Percentiles rank a stretch among this genome's conserved stretches.
Evolutionary conservation across 2,329 filamentous ascomycete species (phyloP).

Genomic region (Botryosphaeria dothidea): DNA sequence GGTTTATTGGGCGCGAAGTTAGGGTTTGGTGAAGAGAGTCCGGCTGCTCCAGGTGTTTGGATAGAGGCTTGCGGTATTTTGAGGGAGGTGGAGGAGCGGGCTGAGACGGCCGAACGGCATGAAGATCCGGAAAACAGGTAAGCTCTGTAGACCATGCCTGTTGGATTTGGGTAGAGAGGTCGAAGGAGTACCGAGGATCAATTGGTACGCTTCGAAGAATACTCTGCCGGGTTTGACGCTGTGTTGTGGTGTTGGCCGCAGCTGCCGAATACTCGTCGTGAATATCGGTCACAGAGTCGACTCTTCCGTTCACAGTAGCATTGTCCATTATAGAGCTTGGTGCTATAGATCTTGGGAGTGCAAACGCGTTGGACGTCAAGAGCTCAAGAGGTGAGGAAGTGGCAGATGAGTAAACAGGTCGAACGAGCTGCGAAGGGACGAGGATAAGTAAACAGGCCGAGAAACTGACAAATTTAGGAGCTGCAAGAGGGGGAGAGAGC

Average conservation of each 20-base stretch:
- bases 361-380: not conserved
- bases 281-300: not conserved
- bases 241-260: not conserved
- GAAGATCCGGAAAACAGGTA: not conserved
- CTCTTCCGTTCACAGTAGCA: not conserved
- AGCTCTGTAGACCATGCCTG: slow-evolving; percentile 11
- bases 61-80: not conserved
- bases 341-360: not conserved
- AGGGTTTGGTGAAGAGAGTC: not conserved
- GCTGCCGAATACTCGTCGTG: not conserved
- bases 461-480: not conserved
- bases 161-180: slow-evolving; percentile 9
- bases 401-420: not conserved
- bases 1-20: not conserved
- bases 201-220: not conserved
- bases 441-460: not conserved
- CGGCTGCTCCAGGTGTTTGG: not conserved
- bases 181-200: slow-evolving; percentile 10
- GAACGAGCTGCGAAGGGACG: not conserved
- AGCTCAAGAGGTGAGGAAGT: not conserved
- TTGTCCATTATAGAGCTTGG: not conserved
- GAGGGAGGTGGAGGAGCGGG: not conserved
- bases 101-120: not conserved
- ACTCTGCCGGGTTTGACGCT: not conserved
- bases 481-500: not conserved